Percentiles rank a stretch among this genome's conserved stretches.
These are phyloP conservation scores for Fusarium praegraminearum DNA, from an alignment of 2,329 filamentous ascomycete species.

Conservation along the genomic window DNA sequence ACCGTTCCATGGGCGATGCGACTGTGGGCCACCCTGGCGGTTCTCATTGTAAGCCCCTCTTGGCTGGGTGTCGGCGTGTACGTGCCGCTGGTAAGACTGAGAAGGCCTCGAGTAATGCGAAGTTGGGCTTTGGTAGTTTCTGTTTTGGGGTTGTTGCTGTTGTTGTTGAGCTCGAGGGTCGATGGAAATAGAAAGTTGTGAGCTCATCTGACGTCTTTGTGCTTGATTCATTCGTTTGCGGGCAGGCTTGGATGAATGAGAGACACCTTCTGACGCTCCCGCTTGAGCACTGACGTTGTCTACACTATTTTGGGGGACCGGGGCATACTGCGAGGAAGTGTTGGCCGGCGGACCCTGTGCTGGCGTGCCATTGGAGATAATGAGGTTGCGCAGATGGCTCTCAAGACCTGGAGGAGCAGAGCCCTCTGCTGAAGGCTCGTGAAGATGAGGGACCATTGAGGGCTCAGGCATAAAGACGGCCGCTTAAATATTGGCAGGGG, in stretches of 20 bases:
- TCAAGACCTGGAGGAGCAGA: conserved; percentile 58
- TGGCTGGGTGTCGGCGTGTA: conserved; percentile 41
- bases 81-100: conserved; percentile 43
- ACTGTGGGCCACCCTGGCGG: conserved; percentile 31
- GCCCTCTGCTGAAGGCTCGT: conserved; percentile 8
- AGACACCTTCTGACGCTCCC: conserved; percentile 11
- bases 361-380: conserved; percentile 63
- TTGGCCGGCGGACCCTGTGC: conserved; percentile 15
- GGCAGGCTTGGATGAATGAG: conserved; percentile 47
- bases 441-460: conserved; percentile 25
- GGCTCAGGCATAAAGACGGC: background rate
- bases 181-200: conserved; percentile 68
- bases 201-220: conserved; percentile 71
- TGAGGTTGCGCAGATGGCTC: conserved; percentile 69
- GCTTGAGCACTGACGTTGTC: background rate
- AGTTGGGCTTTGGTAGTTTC: conserved; percentile 49
- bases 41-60: conserved; percentile 26
- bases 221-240: conserved; percentile 72
- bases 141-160: conserved; percentile 37
- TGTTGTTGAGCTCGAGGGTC: conserved; percentile 55
- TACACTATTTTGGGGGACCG: conserved; percentile 1
- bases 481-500: background rate
- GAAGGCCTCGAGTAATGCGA: conserved; percentile 46
- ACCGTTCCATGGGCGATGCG: conserved; percentile 40
- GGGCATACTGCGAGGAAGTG: conserved; percentile 8